These are phyloP conservation scores for Solanum arcanum DNA, from an alignment of 257 asterid genomes.

Conservation along the genomic window DNA sequence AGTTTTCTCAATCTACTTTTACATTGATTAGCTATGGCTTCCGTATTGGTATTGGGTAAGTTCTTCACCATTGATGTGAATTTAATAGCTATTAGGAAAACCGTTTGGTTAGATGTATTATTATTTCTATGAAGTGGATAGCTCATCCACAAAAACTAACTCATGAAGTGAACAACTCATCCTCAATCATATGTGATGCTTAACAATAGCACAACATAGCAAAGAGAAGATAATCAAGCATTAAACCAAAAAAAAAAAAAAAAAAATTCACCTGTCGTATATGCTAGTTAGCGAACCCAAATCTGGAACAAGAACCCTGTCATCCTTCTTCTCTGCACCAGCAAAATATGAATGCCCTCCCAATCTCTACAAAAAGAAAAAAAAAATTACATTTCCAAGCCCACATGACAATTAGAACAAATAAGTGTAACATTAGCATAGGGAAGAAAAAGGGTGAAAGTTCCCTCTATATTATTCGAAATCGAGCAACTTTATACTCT, in stretches of 20 bases:
- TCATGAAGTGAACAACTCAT: not conserved
- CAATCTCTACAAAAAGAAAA: constrained; percentile 34
- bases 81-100: not conserved
- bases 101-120: not conserved
- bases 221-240: constrained; percentile 30
- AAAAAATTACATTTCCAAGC: not conserved
- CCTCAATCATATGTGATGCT: not conserved
- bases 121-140: not conserved
- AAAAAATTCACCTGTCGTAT: constrained; percentile 46
- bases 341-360: constrained; percentile 91
- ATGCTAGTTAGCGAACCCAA: constrained; percentile 81
- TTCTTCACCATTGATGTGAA: no score
- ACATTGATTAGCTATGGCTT: no score
- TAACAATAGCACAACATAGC: constrained; percentile 67
- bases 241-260: constrained; percentile 21
- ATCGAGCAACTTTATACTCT: not conserved
- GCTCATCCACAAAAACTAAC: not conserved
- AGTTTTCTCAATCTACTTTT: no score
- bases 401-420: not conserved
- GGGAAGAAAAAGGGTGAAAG: not conserved
- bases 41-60: no score
- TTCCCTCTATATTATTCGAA: not conserved
- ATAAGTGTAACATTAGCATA: not conserved
- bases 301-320: constrained; percentile 89
- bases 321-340: constrained; percentile 97